A percentile compares a stretch with the other conserved stretches of the same genome.
Conservation (phyloP, 805 yeast genomes). For the Yarrowia bubula region DNA sequence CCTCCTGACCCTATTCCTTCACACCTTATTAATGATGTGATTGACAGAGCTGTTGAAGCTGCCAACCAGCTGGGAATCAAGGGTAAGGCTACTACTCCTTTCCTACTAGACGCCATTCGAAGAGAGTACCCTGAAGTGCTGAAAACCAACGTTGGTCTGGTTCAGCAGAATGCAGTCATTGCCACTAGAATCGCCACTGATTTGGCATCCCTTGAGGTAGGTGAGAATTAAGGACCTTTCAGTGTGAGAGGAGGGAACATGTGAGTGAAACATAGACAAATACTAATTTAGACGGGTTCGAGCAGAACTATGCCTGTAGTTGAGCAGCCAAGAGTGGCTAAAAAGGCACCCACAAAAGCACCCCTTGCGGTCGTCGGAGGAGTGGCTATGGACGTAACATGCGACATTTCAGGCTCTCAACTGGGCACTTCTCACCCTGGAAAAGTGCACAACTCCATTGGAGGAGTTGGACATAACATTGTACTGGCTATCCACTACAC, state of each 20-base stretch:
- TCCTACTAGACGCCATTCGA: conserved; percentile 55
- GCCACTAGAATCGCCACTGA: conserved; percentile 67
- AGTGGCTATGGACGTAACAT: conserved; percentile 70
- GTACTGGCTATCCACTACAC: conserved; percentile 57
- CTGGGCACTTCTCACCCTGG: conserved; percentile 74
- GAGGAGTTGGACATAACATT: conserved; percentile 85
- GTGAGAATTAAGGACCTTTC: conserved; percentile 30
- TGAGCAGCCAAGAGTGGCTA: background rate
- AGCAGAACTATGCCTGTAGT: background rate
- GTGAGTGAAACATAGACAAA: no score
- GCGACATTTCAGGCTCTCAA: conserved; percentile 41
- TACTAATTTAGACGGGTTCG: conserved; percentile 1
- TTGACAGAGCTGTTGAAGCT: conserved; percentile 55
- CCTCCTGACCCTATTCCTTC: conserved; percentile 66
- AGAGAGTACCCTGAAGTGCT: conserved; percentile 50
- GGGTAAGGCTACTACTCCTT: conserved; percentile 83
- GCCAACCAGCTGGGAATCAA: conserved; percentile 53
- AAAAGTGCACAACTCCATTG: conserved; percentile 52
- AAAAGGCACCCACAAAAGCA: background rate
- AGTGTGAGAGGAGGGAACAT: no score
- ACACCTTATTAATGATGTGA: conserved; percentile 52
- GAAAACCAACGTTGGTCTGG: conserved; percentile 68
- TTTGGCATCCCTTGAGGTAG: conserved; percentile 44
- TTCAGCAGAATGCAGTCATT: conserved; percentile 66
- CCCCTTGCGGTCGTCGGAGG: conserved; percentile 60